A percentile compares a stretch with the other conserved stretches of the same genome.
Conservation (phyloP, 2,329 filamentous ascomycete genomes). For the Cordyceps tenuipes region DNA sequence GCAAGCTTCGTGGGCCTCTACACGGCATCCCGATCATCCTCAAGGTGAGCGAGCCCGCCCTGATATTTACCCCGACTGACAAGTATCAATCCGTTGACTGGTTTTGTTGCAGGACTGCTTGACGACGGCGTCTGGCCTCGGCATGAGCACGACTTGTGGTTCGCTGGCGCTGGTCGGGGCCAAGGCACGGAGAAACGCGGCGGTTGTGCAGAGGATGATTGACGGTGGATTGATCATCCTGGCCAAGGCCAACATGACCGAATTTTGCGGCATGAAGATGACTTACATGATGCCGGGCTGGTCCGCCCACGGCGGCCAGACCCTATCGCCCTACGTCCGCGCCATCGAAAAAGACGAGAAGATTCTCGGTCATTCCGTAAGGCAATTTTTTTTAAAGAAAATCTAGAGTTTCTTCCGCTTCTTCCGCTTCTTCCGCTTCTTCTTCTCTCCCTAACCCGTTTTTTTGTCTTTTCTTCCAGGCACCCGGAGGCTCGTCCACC, state of each 20-base stretch:
- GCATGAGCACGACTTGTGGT: slow-evolving; percentile 17
- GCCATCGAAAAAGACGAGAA: slow-evolving; percentile 16
- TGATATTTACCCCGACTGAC: no score
- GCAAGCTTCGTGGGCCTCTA: slow-evolving; percentile 15
- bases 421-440: no score
- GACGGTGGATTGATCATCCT: slow-evolving; percentile 18
- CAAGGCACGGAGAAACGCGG: slow-evolving; percentile 11
- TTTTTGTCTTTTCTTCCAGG: slow-evolving; percentile 11
- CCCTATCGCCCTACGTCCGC: slow-evolving; percentile 21
- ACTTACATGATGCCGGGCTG: slow-evolving; percentile 16
- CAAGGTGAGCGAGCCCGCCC: slow-evolving; percentile 14
- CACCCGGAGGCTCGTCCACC: slow-evolving; percentile 24
- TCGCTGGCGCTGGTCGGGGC: slow-evolving; percentile 14
- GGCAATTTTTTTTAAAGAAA: neutral
- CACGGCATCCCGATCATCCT: slow-evolving; percentile 20
- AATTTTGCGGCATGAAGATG: slow-evolving; percentile 17
- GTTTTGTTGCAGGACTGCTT: slow-evolving; percentile 12
- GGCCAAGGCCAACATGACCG: slow-evolving; percentile 17
- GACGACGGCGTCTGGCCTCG: slow-evolving; percentile 13
- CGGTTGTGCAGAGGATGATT: slow-evolving; percentile 14
- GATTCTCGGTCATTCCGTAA: slow-evolving; percentile 15
- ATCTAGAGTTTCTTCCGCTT: neutral
- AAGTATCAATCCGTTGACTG: neutral
- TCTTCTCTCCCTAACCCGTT: no score
- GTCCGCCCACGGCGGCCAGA: slow-evolving; percentile 21